Evolutionary conservation across 768 basidiomycete species (phyloP), one percentile per base, ranked within the genome.

Genomic region (Tulasnella sp.): DNA sequence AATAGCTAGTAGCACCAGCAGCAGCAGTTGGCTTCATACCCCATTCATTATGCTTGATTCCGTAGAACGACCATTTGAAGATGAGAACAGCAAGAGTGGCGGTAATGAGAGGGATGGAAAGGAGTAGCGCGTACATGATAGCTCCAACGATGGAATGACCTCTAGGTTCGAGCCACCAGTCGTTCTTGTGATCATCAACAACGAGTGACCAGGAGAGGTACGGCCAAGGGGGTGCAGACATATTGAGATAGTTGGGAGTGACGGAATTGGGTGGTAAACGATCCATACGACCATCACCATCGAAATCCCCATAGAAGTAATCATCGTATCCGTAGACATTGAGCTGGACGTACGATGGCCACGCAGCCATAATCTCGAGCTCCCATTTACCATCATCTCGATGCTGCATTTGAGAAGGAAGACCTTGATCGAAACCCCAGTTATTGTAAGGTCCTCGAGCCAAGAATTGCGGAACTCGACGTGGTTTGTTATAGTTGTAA

Each of bases 41-140:
- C 67, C 81, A 93, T 64, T 81, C 80, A 66, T 95, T 95, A 70
- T 90, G 81, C 63, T 77, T 88, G 70, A 95, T 93, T 27, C 89
- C 88, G 61, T 95, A 95, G 75, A 95, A 95, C 5, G 83, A 80
- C 80, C 85, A 90, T 79, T 90, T 85, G 76, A 95, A 95, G 65
- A 90, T 63, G 46, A 80, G 61, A 41, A 88, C 87, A 13, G 91
- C 88, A 43, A 87, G 70, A 12, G 76, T 74, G 54, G 79, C 91
- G 16, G 90, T 91, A 64, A 93, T 75, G 56, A 90, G 67, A 4
- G 91, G 91, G 54, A 93, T 86, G 35, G 78, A 58, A 27, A 83
- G 70, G 39, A 93, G 72, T 34, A 93, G 75, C 1, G 79, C 88
- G 61, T 82, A 95, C 76, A 91, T 88, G 68, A 84, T 79, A 28